These are phyloP conservation scores for Cynara cardunculus DNA, from an alignment of 129 eudicot genomes.

Conservation along the genomic window DNA sequence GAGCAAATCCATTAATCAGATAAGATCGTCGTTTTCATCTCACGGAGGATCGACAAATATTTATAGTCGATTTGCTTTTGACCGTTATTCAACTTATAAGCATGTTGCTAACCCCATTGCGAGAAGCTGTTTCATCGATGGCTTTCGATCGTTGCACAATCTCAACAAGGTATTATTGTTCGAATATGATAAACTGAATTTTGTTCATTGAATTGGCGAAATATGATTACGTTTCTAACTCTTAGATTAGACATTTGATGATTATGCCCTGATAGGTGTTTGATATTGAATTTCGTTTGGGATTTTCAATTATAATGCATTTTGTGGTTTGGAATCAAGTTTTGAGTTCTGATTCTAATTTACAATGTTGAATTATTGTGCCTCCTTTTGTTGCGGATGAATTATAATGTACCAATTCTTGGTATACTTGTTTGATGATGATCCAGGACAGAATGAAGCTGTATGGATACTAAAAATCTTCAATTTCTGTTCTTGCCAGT, in stretches of 20 bases:
- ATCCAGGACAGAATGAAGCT: background rate
- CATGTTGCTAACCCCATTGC: slow-evolving; percentile 16
- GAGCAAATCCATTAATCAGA: slow-evolving; percentile 30
- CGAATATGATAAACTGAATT: background rate
- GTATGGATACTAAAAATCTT: slow-evolving; percentile 5
- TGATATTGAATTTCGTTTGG: background rate
- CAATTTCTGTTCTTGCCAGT: background rate
- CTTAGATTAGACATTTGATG: background rate
- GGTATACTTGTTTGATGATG: background rate
- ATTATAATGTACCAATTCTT: background rate
- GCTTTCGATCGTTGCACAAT: slow-evolving; percentile 43
- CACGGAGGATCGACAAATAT: slow-evolving; percentile 24
- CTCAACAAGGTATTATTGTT: slow-evolving; percentile 41
- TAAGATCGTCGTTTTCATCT: slow-evolving; percentile 12
- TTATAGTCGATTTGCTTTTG: slow-evolving; percentile 22
- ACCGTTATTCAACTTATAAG: slow-evolving; percentile 14
- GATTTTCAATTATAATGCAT: background rate
- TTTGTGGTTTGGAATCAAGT: background rate
- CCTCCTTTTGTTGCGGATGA: background rate
- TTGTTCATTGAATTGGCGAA: background rate
- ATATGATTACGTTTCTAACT: background rate
- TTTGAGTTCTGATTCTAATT: background rate
- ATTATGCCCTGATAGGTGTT: background rate
- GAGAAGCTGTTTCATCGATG: slow-evolving; percentile 36
- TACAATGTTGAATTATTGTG: background rate